Evolutionary conservation across 2,329 filamentous ascomycete species (phyloP).

Genomic region (Hirsutella minnesotensis): DNA sequence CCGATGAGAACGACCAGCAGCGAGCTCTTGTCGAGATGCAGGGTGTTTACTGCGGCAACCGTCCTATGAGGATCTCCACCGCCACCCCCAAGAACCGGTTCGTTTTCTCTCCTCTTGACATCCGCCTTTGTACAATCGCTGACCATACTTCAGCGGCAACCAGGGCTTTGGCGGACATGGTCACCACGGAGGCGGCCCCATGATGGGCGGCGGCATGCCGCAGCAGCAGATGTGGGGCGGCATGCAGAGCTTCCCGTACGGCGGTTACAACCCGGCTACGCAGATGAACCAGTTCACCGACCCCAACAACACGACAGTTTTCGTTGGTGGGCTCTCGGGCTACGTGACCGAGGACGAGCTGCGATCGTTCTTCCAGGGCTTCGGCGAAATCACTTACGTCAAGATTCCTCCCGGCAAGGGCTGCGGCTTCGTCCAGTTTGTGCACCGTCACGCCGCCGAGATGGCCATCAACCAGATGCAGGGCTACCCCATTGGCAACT

Average conservation of each 20-base stretch:
- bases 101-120: constrained; percentile 5
- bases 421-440: constrained; percentile 97
- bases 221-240: constrained; percentile 33
- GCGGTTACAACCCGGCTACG: constrained; percentile 35
- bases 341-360: constrained; percentile 99
- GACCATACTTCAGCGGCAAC: constrained; percentile 17
- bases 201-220: constrained; percentile 33
- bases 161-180: constrained; percentile 27
- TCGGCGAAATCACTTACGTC: constrained; percentile 98
- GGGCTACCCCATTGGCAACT: constrained; percentile 98
- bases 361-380: constrained; percentile 99
- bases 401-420: constrained; percentile 99
- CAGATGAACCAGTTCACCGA: constrained; percentile 99
- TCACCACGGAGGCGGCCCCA: constrained; percentile 28
- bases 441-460: constrained; percentile 95
- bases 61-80: constrained; percentile 96
- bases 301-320: constrained; percentile 98
- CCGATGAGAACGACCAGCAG: constrained; percentile 91
- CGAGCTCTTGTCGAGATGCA: constrained; percentile 96
- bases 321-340: constrained; percentile 90
- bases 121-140: not conserved
- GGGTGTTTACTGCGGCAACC: constrained; percentile 96
- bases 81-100: constrained; percentile 89
- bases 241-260: constrained; percentile 25
- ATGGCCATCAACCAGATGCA: constrained; percentile 99